Conservation (phyloP, 2,329 filamentous ascomycete species). For the Fonsecaea pedrosoi region DNA sequence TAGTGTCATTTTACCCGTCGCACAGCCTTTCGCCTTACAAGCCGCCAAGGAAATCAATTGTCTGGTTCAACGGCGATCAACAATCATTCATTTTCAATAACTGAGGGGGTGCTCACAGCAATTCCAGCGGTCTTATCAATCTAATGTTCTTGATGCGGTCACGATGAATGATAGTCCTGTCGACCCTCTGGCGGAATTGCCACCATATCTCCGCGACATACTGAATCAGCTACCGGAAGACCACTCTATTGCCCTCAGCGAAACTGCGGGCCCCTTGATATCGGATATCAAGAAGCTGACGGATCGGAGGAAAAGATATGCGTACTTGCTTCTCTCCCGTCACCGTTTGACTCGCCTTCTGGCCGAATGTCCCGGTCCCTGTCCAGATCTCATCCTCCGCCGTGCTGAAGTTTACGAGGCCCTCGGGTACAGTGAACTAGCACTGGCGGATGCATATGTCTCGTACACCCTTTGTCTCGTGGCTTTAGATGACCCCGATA, state of each 20-base stretch:
- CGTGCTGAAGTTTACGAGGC: constrained; percentile 74
- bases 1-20: background rate
- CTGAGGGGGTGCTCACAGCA: background rate
- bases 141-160: background rate
- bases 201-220: constrained; percentile 18
- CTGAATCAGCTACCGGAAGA: constrained; percentile 16
- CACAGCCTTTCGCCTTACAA: background rate
- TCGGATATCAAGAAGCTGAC: constrained; percentile 19
- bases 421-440: constrained; percentile 87
- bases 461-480: constrained; percentile 81
- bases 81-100: constrained; percentile 1
- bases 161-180: constrained; percentile 2
- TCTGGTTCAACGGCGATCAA: constrained; percentile 5
- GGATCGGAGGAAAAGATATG: constrained; percentile 21
- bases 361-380: constrained; percentile 23
- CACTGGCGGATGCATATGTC: constrained; percentile 86
- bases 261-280: constrained; percentile 6
- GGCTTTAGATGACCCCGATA: constrained; percentile 66
- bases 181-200: background rate
- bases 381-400: constrained; percentile 42
- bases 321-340: constrained; percentile 31
- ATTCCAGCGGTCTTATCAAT: background rate
- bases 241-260: constrained; percentile 5
- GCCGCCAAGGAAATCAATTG: background rate
- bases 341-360: constrained; percentile 29